Evolutionary conservation across 345 rosid genomes (phyloP), one percentile per base, ranked within the genome.

Genomic region (Triadica sebifera): DNA sequence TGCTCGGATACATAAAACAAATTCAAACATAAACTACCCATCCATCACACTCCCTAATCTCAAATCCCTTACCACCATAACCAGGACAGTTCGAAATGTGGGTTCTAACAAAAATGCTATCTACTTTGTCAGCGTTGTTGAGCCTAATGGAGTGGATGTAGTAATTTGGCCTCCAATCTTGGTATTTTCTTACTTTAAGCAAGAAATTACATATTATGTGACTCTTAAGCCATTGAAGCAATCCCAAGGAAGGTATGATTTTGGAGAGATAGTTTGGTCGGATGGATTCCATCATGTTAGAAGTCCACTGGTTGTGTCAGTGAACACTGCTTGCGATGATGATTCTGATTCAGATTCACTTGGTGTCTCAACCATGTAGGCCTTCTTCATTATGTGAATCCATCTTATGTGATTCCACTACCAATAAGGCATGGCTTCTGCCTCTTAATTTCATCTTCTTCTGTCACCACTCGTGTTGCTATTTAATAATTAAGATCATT

Each of bases 251-350:
- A 82, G 93, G 74, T 87, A 80, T 60, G 88, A 83, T 60, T 91
- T 88, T 51, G 94, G 94, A 16, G 89, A 91, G 79, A 84, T 89
- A 3, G 80, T 81, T 12, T 89, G 94, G 94, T 80, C 87, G 0
- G 87, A 91, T 58, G 91, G 90, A 8, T 67, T 75, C 74, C 94
- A 88, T 75, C 55, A 47, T 41, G 97, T 91, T n/a, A 79, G 91
- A 77, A 87, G 85, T 77, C 93, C 90, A 9, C 29, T 88, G 64
- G 85, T 81, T 78, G 90, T 87, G 43, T 67, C 65, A n/a, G 83
- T 87, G 47, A 82, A 82, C 71, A 81, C 60, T 66, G 47, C 5
- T 8, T n/a, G 8, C 57, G 37, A n/a, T 37, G 57, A 49, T 45
- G 7, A 56, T 69, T n/a, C n/a, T n/a, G n/a, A 29, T 29, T 29